These are phyloP conservation scores for Cladorrhinum samala DNA, from an alignment of 495 filamentous ascomycete species.

Conservation along the genomic window DNA sequence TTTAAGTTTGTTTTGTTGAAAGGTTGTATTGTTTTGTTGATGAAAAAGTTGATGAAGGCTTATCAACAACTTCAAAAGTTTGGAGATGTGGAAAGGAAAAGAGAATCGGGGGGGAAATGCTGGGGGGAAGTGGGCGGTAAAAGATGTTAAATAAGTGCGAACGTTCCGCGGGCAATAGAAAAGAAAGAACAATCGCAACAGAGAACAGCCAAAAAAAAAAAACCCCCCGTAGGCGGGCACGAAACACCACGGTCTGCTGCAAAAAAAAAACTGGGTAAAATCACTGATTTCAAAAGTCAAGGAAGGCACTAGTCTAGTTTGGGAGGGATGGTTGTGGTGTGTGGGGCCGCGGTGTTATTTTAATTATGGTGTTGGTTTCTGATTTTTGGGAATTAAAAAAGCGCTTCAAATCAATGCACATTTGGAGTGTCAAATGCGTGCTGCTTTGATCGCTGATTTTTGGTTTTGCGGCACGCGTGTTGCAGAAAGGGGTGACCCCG, in stretches of 20 bases:
- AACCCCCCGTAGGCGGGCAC: too few species aligned
- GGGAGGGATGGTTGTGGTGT: slow-evolving; percentile 10
- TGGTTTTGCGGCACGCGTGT: slow-evolving; percentile 16
- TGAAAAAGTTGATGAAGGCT: slow-evolving; percentile 25
- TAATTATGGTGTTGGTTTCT: background rate
- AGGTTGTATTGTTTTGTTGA: too few species aligned
- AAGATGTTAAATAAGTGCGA: slow-evolving; percentile 19
- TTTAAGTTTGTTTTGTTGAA: slow-evolving; percentile 17
- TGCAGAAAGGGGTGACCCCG: slow-evolving; percentile 9
- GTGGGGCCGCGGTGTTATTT: slow-evolving; percentile 4
- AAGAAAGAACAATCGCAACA: background rate
- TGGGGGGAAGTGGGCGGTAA: background rate
- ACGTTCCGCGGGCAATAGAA: too few species aligned
- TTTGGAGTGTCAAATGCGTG: background rate
- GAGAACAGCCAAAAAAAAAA: background rate
- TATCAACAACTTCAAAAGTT: slow-evolving; percentile 8
- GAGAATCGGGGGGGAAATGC: too few species aligned
- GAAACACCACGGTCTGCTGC: background rate
- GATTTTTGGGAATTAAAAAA: slow-evolving; percentile 17
- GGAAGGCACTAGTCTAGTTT: slow-evolving; percentile 27
- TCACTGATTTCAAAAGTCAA: slow-evolving; percentile 16
- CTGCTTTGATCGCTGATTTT: slow-evolving; percentile 11
- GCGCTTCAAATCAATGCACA: slow-evolving; percentile 5
- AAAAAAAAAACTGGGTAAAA: background rate
- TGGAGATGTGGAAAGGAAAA: slow-evolving; percentile 1